Evolutionary conservation across 2,329 filamentous ascomycete genomes (phyloP).

Genomic region (Aspergillus persii): DNA sequence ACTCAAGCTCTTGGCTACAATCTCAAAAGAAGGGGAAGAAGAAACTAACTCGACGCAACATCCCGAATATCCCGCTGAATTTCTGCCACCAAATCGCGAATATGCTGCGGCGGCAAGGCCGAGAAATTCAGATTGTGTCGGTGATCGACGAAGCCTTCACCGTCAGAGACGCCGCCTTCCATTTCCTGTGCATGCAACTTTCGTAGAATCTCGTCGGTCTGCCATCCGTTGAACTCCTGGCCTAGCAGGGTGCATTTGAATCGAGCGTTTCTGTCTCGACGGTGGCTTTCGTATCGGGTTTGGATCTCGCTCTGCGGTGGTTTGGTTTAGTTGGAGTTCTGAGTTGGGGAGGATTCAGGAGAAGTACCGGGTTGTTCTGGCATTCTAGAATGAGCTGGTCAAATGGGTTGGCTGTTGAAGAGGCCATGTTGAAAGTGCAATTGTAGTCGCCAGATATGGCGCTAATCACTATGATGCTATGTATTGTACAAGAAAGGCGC

Average conservation of each 20-base stretch:
- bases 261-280: conserved; percentile 70
- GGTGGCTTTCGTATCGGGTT: conserved; percentile 69
- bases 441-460: background rate
- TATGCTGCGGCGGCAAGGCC: conserved; percentile 73
- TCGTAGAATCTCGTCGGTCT: conserved; percentile 72
- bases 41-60: conserved; percentile 65
- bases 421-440: conserved; percentile 7
- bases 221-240: conserved; percentile 65
- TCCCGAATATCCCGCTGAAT: conserved; percentile 66
- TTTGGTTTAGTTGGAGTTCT: background rate
- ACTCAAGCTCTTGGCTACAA: background rate
- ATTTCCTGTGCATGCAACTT: conserved; percentile 55
- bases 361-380: conserved; percentile 63
- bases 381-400: conserved; percentile 69
- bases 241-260: conserved; percentile 73
- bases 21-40: background rate
- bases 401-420: conserved; percentile 63
- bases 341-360: background rate
- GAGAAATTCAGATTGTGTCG: conserved; percentile 84
- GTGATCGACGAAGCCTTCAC: conserved; percentile 70
- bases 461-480: background rate
- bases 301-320: conserved; percentile 54
- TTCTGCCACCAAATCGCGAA: conserved; percentile 64
- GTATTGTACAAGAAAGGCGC: background rate
- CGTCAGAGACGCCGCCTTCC: conserved; percentile 43